Percentiles rank a stretch among this genome's conserved stretches.
Evolutionary conservation across 2,329 filamentous ascomycete species (phyloP).

Genomic region (Curvularia spicifera): DNA sequence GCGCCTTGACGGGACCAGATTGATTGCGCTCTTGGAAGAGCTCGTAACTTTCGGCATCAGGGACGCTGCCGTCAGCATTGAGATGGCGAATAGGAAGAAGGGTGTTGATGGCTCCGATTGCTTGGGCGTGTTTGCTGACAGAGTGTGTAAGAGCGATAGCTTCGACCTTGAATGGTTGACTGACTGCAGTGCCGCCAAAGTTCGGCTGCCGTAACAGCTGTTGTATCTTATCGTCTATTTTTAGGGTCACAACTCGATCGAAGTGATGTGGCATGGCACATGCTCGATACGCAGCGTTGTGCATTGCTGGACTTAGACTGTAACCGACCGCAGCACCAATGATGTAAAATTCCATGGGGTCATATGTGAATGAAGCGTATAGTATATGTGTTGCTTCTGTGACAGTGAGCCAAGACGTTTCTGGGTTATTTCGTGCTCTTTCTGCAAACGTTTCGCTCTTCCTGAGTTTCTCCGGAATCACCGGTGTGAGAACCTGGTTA

Average conservation of each 20-base stretch:
- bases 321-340: constrained; percentile 76
- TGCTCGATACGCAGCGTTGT: constrained; percentile 70
- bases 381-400: constrained; percentile 69
- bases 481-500: constrained; percentile 68
- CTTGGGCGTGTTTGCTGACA: constrained; percentile 72
- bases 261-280: constrained; percentile 74
- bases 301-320: constrained; percentile 78
- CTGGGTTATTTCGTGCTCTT: constrained; percentile 44
- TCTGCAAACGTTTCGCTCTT: constrained; percentile 42
- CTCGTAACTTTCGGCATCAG: constrained; percentile 60
- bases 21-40: constrained; percentile 64
- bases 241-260: constrained; percentile 65
- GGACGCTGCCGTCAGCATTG: constrained; percentile 61
- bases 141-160: constrained; percentile 68
- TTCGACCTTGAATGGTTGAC: constrained; percentile 75
- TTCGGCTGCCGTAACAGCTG: constrained; percentile 67
- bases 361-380: constrained; percentile 69
- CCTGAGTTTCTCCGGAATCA: constrained; percentile 60
- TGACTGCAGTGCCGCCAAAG: constrained; percentile 75
- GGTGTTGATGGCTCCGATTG: constrained; percentile 78
- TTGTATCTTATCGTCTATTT: constrained; percentile 63
- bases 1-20: constrained; percentile 68
- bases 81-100: constrained; percentile 72
- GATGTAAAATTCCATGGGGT: constrained; percentile 74
- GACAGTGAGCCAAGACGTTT: constrained; percentile 62